Base-by-base conservation (phyloP, 169 alveolate species). In the Plasmodium falciparum region DNA sequence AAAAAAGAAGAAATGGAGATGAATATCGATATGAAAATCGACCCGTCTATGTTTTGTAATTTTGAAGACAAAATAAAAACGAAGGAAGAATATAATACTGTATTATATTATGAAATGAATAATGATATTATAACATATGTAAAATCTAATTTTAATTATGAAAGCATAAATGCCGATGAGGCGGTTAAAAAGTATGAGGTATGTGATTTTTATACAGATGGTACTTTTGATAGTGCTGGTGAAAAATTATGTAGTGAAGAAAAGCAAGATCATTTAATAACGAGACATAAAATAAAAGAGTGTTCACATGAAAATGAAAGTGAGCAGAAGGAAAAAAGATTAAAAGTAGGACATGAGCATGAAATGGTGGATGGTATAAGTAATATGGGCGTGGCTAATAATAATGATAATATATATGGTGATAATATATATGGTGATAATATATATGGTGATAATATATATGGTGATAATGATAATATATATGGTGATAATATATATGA, bases 241-340 rank as follows among this genome's bases (percentile, higher is more conserved):
- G 56, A 47, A 9, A 17, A 17, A 52, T 2, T 26, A 7, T 43
- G 13, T 49, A 45, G 8, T 17, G 43, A 15, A 15, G 67, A 39
- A 1, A 24, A 74, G 43, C 9, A 50, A 20, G 67, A 29, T 20
- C n/a, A 29, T 0, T 39, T 56, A 56, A 12, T 56, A 39, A 0
- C 47, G 0, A 15, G 20, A 54, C 62, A 54, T 2, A 13, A 15
- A 54, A 0, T 54, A 15, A 54, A 15, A 13, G 62, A 54, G 20
- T 54, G 15, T n/a, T 11, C 5, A 6, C 15, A 33, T 12, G 67
- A 70, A 70, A 3, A 12, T 11, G 24, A 9, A 8, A 24, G 4
- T 1, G 22, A 50, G 22, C 89, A 78, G 47, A 78, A 65, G 22
- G 89, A 78, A 29, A 78, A 78, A n/a, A 65, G 76, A 33, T 62